Evolutionary conservation across 495 filamentous ascomycete species (phyloP), one percentile per base, ranked within the genome.

Genomic region (Neurospora sp.): DNA sequence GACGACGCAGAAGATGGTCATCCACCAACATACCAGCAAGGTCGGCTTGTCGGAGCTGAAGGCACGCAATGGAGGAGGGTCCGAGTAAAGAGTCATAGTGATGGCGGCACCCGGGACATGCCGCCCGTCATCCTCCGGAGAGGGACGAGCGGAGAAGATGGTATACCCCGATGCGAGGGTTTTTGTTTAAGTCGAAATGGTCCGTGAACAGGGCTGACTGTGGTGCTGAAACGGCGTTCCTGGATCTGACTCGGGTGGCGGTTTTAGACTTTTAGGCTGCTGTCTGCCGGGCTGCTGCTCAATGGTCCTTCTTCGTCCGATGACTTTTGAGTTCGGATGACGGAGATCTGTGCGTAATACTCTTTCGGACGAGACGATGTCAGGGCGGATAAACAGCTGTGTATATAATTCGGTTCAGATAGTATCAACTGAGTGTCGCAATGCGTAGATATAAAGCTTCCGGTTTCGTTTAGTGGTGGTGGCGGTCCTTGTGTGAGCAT

Each of bases 1-100:
- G 43, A 88, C 86, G 69, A 94, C 82, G 39, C 93, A 92, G 78
- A 96, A 96, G 8, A 84, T 84, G 9, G 94, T 96, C 73, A 93
- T 93, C 96, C 96, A 97, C 92, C 94, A 98, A 79, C 92, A 94
- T 77, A 96, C 93, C 71, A 98, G 85, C 48, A 99, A 86, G 0
- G 92, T 94, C 31, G 93, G 90, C 74, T 93, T 91, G 82, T 93
- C 87, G 38, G 90, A 78, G 78, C 83, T 75, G 78, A 83, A 81
- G 10, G 85, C 82, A 74, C 86, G 87, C 70, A 86, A 82, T 71
- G 86, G 84, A 69, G 92, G 92, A 10, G 90, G 88, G 13, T 83
- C 80, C 28, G 87, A 85, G 78, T 90, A 90, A 71, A 89, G 80
- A 71, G 85, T 72, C 85, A 87, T 87, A 73, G 75, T 82, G 79